phyloP scores from a whole-genome alignment of 2,329 filamentous ascomycete species.

The Talaromyces sp. region DNA sequence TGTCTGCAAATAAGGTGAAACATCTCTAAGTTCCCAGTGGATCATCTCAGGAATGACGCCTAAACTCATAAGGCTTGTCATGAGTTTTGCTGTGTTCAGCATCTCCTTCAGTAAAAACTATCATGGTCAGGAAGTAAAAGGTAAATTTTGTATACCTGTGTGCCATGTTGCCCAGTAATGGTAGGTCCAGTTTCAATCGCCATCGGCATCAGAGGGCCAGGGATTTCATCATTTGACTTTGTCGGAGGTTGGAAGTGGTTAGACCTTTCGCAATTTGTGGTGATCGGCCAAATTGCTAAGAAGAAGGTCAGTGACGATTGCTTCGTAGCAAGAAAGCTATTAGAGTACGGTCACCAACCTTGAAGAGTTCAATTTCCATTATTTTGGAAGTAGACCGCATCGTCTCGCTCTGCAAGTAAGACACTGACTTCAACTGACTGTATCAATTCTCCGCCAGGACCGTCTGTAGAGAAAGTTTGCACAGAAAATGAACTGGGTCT shows the following conservation, averaged over 20 bases:
- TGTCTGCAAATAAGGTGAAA: neutral
- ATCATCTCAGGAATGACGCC: slow-evolving; percentile 12
- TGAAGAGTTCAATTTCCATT: slow-evolving; percentile 11
- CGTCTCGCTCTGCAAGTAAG: neutral
- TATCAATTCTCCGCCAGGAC: slow-evolving; percentile 5
- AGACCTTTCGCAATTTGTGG: slow-evolving; percentile 11
- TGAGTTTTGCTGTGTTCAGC: neutral
- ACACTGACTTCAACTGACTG: slow-evolving; percentile 14
- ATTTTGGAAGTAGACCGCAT: neutral
- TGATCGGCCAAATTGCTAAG: neutral
- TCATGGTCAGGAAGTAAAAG: neutral
- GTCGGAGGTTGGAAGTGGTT: neutral
- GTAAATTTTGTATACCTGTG: neutral
- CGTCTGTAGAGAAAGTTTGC: slow-evolving; percentile 3
- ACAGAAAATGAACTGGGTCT: neutral
- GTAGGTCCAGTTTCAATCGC: slow-evolving; percentile 6
- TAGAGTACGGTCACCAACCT: neutral
- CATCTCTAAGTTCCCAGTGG: neutral
- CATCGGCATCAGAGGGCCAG: neutral
- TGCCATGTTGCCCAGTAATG: slow-evolving; percentile 13
- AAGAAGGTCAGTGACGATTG: neutral
- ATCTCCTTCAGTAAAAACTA: neutral
- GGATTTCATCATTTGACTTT: neutral
- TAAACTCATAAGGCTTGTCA: slow-evolving; percentile 4
- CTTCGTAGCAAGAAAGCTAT: neutral